A percentile compares a stretch with the other conserved stretches of the same genome.
These are phyloP conservation scores for Meyerozyma carpophila DNA, from an alignment of 1,139 yeast genomes.

Conservation along the genomic window DNA sequence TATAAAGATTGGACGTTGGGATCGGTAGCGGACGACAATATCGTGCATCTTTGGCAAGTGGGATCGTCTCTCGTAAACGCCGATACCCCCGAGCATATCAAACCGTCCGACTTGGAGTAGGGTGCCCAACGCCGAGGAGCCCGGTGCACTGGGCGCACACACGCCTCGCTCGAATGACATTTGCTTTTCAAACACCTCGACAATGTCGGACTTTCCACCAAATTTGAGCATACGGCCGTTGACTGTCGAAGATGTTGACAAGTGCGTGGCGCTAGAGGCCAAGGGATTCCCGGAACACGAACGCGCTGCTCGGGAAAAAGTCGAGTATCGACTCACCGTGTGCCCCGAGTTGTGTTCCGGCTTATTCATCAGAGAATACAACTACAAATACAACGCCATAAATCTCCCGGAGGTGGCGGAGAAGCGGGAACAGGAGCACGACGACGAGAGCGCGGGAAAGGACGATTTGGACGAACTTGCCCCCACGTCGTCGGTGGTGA, in stretches of 20 bases:
- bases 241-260: constrained; percentile 60
- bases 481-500: constrained; percentile 45
- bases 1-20: constrained; percentile 70
- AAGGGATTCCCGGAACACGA: constrained; percentile 64
- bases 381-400: constrained; percentile 36
- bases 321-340: constrained; percentile 62
- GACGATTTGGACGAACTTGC: constrained; percentile 39
- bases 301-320: constrained; percentile 59
- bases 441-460: constrained; percentile 15
- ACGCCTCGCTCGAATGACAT: constrained; percentile 1
- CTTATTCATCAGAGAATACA: constrained; percentile 69
- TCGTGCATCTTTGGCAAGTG: constrained; percentile 73
- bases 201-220: constrained; percentile 34
- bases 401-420: constrained; percentile 42
- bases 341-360: constrained; percentile 94
- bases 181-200: neutral
- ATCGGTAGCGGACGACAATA: constrained; percentile 71
- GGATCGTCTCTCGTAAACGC: constrained; percentile 44
- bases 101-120: constrained; percentile 19
- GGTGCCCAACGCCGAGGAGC: neutral
- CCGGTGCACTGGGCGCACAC: neutral
- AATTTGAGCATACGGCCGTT: constrained; percentile 81
- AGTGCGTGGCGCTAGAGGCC: constrained; percentile 57
- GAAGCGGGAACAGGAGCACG: constrained; percentile 22
- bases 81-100: constrained; percentile 20